Evolutionary conservation across 1,139 yeast genomes (phyloP), one percentile per base, ranked within the genome.

Genomic region (Saccharomyces hybrid): DNA sequence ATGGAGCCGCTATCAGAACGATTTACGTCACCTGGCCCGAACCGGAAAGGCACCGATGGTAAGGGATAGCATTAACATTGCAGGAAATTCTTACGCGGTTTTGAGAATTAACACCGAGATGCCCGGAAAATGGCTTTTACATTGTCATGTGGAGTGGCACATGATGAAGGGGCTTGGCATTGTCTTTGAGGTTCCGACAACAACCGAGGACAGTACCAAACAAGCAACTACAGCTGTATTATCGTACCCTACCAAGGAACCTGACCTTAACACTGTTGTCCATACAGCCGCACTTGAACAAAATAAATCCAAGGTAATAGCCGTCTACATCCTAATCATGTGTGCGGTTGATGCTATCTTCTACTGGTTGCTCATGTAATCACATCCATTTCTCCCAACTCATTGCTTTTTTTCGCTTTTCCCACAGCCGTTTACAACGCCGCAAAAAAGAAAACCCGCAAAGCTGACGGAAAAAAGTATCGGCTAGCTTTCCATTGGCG

Each of bases 61-160:
- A 14, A 73, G 93, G 60, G 95, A 86, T 65, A 84, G 88, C 0
- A 79, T 84, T 11, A 77, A 76, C 62, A 82, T 85, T 13, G 78
- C 78, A 49, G 78, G 82, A 1, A 78, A 76, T 55, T 86, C 86
- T 2, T 83, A 81, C 71, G 79, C 85, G 47, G 73, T 75, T 9
- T 51, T 80, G 41, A 73, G 95, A 58, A 80, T 86, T 63, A 75
- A 75, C 54, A 82, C 88, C 26, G 81, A 84, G 61, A 83, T 83
- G 62, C 89, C 91, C 3, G 95, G 95, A 9, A 79, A 83, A 28
- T 87, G 95, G 93, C 75, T 84, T 48, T 80, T 87, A 74, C 95
- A 87, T 66, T 87, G 95, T 69, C 95, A 86, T 61, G 83, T 86
- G 48, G 87, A 85, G 58, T 86, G 93, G 93, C 95, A 86, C 68